These are phyloP conservation scores for Russula griseocarnosa DNA, from an alignment of 768 basidiomycete species.

Conservation along the genomic window DNA sequence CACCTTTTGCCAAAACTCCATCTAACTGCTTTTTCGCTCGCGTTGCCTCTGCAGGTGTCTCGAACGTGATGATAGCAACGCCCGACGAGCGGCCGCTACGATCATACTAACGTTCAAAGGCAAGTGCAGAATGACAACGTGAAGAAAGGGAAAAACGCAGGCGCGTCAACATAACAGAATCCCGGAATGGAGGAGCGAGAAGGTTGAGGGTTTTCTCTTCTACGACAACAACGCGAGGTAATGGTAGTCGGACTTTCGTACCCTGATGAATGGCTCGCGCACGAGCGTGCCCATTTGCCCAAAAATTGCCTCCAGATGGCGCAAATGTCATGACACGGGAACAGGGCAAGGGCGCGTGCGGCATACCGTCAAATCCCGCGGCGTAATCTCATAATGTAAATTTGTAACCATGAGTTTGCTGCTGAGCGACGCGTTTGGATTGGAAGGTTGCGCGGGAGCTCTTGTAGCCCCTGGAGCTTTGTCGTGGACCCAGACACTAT, in stretches of 20 bases:
- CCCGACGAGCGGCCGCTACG: conserved; percentile 91
- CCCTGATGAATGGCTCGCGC: conserved; percentile 90
- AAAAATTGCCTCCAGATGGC: conserved; percentile 66
- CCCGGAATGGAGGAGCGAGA: conserved; percentile 38
- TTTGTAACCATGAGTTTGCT: conserved; percentile 70
- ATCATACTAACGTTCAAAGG: conserved; percentile 73
- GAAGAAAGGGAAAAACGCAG: conserved; percentile 14
- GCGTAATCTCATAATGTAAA: conserved; percentile 87
- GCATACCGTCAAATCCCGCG: conserved; percentile 81
- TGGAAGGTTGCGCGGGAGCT: not conserved
- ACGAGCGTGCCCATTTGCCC: conserved; percentile 89
- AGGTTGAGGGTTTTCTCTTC: conserved; percentile 49
- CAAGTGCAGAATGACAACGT: conserved; percentile 35
- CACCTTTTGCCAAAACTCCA: conserved; percentile 87
- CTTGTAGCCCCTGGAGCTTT: conserved; percentile 15
- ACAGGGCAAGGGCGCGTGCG: conserved; percentile 16
- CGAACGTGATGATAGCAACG: conserved; percentile 73
- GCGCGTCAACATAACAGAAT: conserved; percentile 25
- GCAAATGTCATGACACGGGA: not conserved
- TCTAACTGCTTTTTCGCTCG: conserved; percentile 81
- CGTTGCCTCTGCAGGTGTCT: conserved; percentile 73
- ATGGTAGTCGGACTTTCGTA: conserved; percentile 58
- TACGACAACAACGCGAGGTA: conserved; percentile 50
- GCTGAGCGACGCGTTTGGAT: not conserved
- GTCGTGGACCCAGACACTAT: conserved; percentile 24